Evolutionary conservation across 2,329 filamentous ascomycete genomes (phyloP).

Genomic region (Ambrosiella cleistominuta): DNA sequence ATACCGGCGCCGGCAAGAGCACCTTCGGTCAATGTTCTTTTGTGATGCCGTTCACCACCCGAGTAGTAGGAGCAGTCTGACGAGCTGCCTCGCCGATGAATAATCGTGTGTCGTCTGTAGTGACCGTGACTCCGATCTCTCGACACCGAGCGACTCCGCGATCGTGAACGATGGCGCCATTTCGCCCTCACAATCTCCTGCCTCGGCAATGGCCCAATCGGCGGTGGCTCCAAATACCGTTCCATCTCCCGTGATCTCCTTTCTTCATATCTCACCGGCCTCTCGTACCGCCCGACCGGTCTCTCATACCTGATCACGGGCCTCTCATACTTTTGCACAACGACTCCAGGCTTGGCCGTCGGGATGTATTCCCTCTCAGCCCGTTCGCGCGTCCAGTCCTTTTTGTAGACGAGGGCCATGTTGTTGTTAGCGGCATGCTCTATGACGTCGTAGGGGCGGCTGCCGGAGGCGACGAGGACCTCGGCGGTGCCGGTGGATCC

Average conservation of each 20-base stretch:
- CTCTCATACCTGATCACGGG: not conserved
- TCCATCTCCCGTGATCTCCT: slow-evolving; percentile 16
- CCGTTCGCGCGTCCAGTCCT: slow-evolving; percentile 19
- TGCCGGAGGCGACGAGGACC: slow-evolving; percentile 33
- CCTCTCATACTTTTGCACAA: slow-evolving; percentile 9
- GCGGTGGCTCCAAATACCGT: slow-evolving; percentile 15
- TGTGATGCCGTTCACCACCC: slow-evolving; percentile 27
- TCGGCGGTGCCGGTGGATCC: slow-evolving; percentile 24
- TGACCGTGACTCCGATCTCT: slow-evolving; percentile 25
- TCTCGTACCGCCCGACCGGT: slow-evolving; percentile 20
- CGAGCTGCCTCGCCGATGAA: slow-evolving; percentile 26
- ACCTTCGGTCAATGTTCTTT: slow-evolving; percentile 44
- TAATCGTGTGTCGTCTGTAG: slow-evolving; percentile 27
- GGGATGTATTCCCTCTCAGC: slow-evolving; percentile 39
- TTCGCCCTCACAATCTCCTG: slow-evolving; percentile 13
- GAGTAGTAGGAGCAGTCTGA: slow-evolving; percentile 18
- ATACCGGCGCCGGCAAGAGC: slow-evolving; percentile 45
- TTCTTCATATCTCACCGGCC: slow-evolving; percentile 21
- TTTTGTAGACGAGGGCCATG: slow-evolving; percentile 19
- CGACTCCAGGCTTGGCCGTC: slow-evolving; percentile 1
- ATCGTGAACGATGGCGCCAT: slow-evolving; percentile 20
- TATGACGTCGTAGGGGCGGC: slow-evolving; percentile 15
- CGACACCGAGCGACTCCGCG: slow-evolving; percentile 19
- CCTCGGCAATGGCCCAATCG: slow-evolving; percentile 14
- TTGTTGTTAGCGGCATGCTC: slow-evolving; percentile 17